Base-by-base conservation (phyloP, 305 asterid genomes). In the Euphrasia arctica region DNA sequence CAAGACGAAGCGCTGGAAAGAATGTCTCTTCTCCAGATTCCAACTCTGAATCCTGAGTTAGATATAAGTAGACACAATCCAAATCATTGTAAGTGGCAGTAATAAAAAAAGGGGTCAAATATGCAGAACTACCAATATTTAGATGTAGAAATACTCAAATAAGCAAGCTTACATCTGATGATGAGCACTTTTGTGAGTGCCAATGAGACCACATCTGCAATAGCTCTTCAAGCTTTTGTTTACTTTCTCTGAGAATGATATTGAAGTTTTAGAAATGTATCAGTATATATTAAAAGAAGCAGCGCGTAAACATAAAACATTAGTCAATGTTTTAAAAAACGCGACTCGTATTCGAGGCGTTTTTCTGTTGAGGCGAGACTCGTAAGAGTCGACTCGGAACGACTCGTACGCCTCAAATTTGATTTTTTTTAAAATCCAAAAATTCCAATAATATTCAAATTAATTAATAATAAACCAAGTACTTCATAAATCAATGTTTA, bases 1-100 rank as follows among this genome's bases (percentile, higher is more conserved):
- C 96, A 77, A 88, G 83, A 57, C 73, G 74, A 70, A 93, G 87
- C 73, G 97, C 97, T 62, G 97, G 99, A 67, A 75, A 93, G 78
- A 79, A 88, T 12, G 90, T 90, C 75, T 82, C 88, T 78, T 90
- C 95, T 64, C 99, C 99, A 54, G 95, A 88, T 78, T 79, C 96
- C 54, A 85, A 65, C 66, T 64, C 75, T 56, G 93, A 69, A 69
- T 85, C 96, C 98, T 88, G 89, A 70, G 69, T 76, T 54, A 49
- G 42, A 72, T 52, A 70, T 36, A 73, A 49, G 29, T 48, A 55
- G 60, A 60, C 63, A 64, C 67, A 63, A 69, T 76, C 72, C 29
- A 69, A 36, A 66, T 27, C 62, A 66, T 64, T 57, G 60, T 25
- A 60, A 63, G 39, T 49, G 60, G 55, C 43, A 64, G 45, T 13